Percentiles rank a stretch among this genome's conserved stretches.
Conservation (phyloP, 768 basidiomycete genomes). For the Epithele typhae region DNA sequence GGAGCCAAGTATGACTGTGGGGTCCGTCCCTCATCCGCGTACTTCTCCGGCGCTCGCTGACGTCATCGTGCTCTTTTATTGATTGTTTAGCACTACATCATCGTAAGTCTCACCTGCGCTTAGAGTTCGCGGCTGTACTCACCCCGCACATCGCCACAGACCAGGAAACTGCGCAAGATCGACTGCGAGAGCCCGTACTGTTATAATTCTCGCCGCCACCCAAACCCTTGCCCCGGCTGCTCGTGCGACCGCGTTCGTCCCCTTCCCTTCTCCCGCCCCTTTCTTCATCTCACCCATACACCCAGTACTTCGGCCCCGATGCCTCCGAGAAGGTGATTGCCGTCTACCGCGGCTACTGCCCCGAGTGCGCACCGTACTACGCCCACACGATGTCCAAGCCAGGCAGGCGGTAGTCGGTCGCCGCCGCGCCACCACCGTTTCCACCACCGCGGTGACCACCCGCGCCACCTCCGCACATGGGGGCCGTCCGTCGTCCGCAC, state of each 20-base stretch:
- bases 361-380: constrained; percentile 28
- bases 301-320: constrained; percentile 76
- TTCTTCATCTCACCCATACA: not conserved
- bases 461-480: not conserved
- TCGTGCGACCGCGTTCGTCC: constrained; percentile 39
- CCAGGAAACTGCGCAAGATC: constrained; percentile 42
- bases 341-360: constrained; percentile 39
- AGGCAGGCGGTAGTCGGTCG: constrained; percentile 4
- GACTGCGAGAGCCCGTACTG: constrained; percentile 52
- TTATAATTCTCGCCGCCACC: constrained; percentile 36
- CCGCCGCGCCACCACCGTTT: not conserved
- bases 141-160: constrained; percentile 32
- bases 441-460: not conserved
- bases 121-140: not conserved
- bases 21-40: constrained; percentile 19
- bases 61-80: constrained; percentile 14
- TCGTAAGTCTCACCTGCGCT: constrained; percentile 38
- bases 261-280: constrained; percentile 4
- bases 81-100: constrained; percentile 56
- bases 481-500: no score
- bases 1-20: constrained; percentile 75
- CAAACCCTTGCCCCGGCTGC: constrained; percentile 37
- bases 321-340: constrained; percentile 53
- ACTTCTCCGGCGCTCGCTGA: constrained; percentile 19
- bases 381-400: no score